Evolutionary conservation across 75 land plant genomes (phyloP).

Genomic region (Chamaecyparis obtusa): DNA sequence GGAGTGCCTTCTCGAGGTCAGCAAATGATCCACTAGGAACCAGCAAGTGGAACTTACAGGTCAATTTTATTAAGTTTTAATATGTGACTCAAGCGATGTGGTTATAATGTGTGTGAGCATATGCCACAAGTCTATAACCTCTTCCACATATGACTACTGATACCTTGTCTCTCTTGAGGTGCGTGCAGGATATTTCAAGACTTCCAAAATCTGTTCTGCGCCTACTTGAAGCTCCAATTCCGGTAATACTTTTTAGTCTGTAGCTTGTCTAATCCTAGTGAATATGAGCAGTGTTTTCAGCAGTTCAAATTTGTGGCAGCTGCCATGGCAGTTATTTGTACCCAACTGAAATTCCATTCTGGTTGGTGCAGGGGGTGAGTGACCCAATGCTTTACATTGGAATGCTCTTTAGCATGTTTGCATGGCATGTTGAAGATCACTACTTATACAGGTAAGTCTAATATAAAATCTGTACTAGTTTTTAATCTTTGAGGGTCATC

Average conservation of each 20-base stretch:
- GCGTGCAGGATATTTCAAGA: conserved; percentile 64
- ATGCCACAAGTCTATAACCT: background rate
- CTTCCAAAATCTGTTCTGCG: conserved; percentile 68
- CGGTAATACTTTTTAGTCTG: conserved; percentile 36
- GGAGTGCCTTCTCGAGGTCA: conserved; percentile 90
- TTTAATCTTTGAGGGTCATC: background rate
- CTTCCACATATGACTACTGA: background rate
- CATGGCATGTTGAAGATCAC: conserved; percentile 98
- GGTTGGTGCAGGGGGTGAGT: conserved; percentile 70
- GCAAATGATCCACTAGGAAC: conserved; percentile 64
- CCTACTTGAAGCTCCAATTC: conserved; percentile 63
- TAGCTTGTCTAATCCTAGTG: background rate
- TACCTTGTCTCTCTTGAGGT: background rate
- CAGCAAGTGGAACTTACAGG: conserved; percentile 96
- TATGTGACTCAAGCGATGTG: background rate
- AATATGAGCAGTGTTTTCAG: background rate
- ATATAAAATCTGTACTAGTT: background rate
- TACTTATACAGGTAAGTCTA: conserved; percentile 75
- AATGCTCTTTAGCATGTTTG: conserved; percentile 96
- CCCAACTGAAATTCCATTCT: background rate
- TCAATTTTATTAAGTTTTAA: conserved; percentile 13
- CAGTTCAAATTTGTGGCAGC: background rate
- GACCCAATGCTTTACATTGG: conserved; percentile 99
- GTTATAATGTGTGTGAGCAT: background rate
- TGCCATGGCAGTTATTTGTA: background rate